A percentile compares a stretch with the other conserved stretches of the same genome.
Conservation (phyloP, 495 filamentous ascomycete species). For the Penicillium coffeae region DNA sequence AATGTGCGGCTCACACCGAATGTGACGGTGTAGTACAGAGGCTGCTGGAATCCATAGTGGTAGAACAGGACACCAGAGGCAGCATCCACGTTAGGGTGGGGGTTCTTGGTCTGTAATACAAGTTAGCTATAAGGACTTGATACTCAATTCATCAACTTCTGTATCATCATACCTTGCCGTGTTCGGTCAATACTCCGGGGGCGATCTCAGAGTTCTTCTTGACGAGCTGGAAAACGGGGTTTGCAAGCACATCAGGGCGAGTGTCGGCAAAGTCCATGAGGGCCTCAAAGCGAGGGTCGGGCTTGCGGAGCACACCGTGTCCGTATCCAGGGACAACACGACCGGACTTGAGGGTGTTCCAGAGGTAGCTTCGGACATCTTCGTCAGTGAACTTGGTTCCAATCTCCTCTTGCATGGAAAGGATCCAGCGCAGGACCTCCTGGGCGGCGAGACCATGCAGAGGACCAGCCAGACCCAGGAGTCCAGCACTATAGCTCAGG, state of each 20-base stretch:
- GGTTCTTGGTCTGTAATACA: conserved; percentile 78
- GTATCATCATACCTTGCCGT: conserved; percentile 82
- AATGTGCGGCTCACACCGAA: conserved; percentile 92
- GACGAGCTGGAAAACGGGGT: conserved; percentile 91
- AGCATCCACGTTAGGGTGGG: conserved; percentile 92
- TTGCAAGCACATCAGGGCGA: conserved; percentile 75
- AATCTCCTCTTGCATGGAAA: conserved; percentile 88
- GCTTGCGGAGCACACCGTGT: conserved; percentile 96
- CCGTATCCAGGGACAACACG: conserved; percentile 96
- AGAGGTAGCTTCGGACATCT: conserved; percentile 83
- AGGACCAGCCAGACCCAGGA: conserved; percentile 91
- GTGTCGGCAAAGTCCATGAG: conserved; percentile 91
- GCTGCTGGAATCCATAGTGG: conserved; percentile 95
- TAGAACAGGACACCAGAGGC: conserved; percentile 91
- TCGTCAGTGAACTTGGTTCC: conserved; percentile 71
- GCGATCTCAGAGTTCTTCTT: conserved; percentile 79
- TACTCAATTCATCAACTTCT: no score
- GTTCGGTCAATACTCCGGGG: conserved; percentile 80
- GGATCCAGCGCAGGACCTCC: conserved; percentile 93
- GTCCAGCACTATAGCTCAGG: conserved; percentile 91
- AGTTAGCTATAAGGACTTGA: conserved; percentile 16
- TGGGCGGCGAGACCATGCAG: conserved; percentile 95
- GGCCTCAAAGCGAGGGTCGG: conserved; percentile 92
- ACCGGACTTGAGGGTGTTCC: conserved; percentile 87
- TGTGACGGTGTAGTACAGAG: conserved; percentile 94